These are phyloP conservation scores for Setomelanomma holmii DNA, from an alignment of 2,329 filamentous ascomycete species.

Conservation along the genomic window DNA sequence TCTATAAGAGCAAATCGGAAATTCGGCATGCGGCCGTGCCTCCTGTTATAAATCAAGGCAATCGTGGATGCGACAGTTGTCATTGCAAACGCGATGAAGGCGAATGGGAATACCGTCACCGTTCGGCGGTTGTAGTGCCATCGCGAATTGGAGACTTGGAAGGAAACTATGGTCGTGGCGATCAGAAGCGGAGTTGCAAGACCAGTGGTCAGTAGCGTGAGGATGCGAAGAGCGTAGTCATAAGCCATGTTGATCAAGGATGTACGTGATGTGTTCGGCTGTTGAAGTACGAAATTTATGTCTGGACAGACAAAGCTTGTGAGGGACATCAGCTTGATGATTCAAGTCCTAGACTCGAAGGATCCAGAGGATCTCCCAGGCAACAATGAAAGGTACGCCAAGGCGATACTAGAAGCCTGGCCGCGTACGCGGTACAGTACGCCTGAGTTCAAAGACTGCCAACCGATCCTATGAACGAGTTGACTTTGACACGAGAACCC, in stretches of 20 bases:
- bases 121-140: not conserved
- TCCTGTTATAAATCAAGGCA: constrained; percentile 7
- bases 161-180: constrained; percentile 12
- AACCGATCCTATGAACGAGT: not conserved
- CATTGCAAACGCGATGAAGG: constrained; percentile 21
- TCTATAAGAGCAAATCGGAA: constrained; percentile 13
- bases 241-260: constrained; percentile 1
- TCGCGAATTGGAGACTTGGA: not conserved
- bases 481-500: not conserved
- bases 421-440: constrained; percentile 11
- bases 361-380: constrained; percentile 16
- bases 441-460: not conserved
- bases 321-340: not conserved
- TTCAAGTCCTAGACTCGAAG: not conserved
- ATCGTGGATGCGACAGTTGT: constrained; percentile 10
- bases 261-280: not conserved
- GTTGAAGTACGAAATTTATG: too few species aligned
- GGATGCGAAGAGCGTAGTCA: constrained; percentile 17
- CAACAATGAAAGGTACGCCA: constrained; percentile 12
- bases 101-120: constrained; percentile 19
- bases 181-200: constrained; percentile 21
- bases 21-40: constrained; percentile 4
- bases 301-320: not conserved
- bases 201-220: constrained; percentile 12
- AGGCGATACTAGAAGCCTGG: not conserved